Conservation (phyloP, 1,284 basidiomycete species). For the Boletellus deceptivus region DNA sequence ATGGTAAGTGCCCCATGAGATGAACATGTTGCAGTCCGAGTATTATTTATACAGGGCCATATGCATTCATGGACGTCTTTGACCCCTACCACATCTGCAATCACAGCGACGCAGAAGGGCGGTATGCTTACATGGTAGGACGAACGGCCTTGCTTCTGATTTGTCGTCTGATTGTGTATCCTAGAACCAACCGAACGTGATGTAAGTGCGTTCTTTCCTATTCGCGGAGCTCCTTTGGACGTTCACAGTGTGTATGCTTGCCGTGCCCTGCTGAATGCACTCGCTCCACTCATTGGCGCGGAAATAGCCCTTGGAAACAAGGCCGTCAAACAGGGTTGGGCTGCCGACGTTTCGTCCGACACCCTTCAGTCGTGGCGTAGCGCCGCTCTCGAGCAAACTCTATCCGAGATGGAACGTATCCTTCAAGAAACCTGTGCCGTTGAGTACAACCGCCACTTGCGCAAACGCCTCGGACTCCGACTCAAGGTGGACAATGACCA, state of each 20-base stretch:
- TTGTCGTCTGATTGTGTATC: constrained; percentile 6
- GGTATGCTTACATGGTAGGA: constrained; percentile 81
- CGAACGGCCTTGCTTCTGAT: background rate
- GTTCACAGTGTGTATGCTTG: constrained; percentile 68
- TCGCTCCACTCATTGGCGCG: constrained; percentile 81
- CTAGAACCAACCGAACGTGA: constrained; percentile 57
- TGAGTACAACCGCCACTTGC: constrained; percentile 66
- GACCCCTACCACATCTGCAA: constrained; percentile 90
- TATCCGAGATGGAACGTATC: constrained; percentile 58
- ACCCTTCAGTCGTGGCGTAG: constrained; percentile 62
- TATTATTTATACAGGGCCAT: constrained; percentile 57
- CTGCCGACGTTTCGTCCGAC: constrained; percentile 49
- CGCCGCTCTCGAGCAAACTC: constrained; percentile 49
- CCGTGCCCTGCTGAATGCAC: constrained; percentile 68
- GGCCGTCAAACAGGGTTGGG: constrained; percentile 64
- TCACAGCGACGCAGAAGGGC: constrained; percentile 82
- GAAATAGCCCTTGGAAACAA: constrained; percentile 56
- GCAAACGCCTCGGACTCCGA: constrained; percentile 76
- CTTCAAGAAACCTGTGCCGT: constrained; percentile 53
- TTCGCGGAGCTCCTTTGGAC: constrained; percentile 1
- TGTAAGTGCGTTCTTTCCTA: constrained; percentile 36
- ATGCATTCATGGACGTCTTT: constrained; percentile 94
- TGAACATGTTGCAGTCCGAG: background rate
- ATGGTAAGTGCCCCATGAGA: constrained; percentile 46
- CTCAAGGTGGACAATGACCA: constrained; percentile 58